phyloP scores from a whole-genome alignment of 2,329 filamentous ascomycete genomes.

The Pestalotiopsis sp. region DNA sequence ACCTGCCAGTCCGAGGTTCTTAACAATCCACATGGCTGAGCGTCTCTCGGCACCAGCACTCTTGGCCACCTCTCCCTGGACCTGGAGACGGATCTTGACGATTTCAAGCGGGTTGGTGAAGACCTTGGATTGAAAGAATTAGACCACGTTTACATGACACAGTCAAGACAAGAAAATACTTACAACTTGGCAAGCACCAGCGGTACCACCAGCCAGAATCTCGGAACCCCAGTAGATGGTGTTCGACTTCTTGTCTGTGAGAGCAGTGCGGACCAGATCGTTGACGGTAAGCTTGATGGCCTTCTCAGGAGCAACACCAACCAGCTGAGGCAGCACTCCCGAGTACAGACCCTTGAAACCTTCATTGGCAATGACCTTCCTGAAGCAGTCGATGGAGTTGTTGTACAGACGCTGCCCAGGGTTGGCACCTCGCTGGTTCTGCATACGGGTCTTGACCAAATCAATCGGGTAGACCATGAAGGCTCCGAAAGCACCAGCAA shows the following conservation, averaged over 20 bases:
- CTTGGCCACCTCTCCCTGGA: conserved; percentile 95
- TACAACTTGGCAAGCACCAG: conserved; percentile 95
- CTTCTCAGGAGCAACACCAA: conserved; percentile 98
- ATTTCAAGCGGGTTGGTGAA: conserved; percentile 99
- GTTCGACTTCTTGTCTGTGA: conserved; percentile 72
- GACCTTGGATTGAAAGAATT: conserved; percentile 52
- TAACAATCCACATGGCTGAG: conserved; percentile 96
- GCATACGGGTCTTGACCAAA: conserved; percentile 96
- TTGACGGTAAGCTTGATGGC: conserved; percentile 99
- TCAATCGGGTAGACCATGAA: conserved; percentile 99
- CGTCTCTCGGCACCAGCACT: conserved; percentile 79
- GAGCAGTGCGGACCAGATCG: conserved; percentile 78
- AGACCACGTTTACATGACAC: conserved; percentile 25
- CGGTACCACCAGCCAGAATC: conserved; percentile 82
- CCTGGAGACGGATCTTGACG: conserved; percentile 97
- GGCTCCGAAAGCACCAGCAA: conserved; percentile 94
- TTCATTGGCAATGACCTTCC: conserved; percentile 91
- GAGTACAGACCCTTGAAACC: conserved; percentile 89
- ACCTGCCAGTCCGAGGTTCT: conserved; percentile 89
- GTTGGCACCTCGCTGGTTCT: conserved; percentile 85
- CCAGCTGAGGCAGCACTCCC: conserved; percentile 89
- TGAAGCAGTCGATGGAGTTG: conserved; percentile 94
- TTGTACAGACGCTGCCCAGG: conserved; percentile 91
- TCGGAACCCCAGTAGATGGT: conserved; percentile 72
- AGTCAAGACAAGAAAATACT: conserved; percentile 31